phyloP scores from a whole-genome alignment of 352 stramenopile species.

The Phytophthora pisi region DNA sequence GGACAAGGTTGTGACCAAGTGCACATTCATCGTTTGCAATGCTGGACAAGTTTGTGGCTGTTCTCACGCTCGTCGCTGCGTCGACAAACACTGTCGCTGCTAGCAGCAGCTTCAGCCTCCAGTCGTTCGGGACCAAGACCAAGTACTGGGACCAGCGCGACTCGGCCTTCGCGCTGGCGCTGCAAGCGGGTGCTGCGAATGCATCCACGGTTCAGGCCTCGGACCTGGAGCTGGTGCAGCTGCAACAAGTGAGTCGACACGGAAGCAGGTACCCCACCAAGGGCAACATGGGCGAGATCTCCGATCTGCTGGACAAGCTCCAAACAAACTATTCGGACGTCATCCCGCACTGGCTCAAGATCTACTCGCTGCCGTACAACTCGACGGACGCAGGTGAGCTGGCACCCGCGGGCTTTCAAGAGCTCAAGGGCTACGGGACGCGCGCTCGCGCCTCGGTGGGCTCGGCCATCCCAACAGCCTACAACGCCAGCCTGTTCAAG shows the following conservation, averaged over 20 bases:
- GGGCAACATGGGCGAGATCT: constrained; percentile 54
- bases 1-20: not conserved
- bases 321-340: constrained; percentile 37
- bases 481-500: constrained; percentile 45
- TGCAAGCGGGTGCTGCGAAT: constrained; percentile 19
- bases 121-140: constrained; percentile 58
- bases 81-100: not conserved
- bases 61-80: not conserved
- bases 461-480: constrained; percentile 21
- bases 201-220: constrained; percentile 15
- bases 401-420: constrained; percentile 27
- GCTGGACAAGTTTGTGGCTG: constrained; percentile 11
- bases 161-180: constrained; percentile 7
- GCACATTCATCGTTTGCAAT: constrained; percentile 4
- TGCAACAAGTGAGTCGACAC: constrained; percentile 62
- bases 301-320: constrained; percentile 49
- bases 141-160: constrained; percentile 59
- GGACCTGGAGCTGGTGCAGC: constrained; percentile 55
- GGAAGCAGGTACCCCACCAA: constrained; percentile 65
- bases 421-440: constrained; percentile 45
- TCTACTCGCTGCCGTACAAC: constrained; percentile 73
- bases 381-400: constrained; percentile 44
- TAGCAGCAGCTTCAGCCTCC: constrained; percentile 13
- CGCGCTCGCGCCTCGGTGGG: constrained; percentile 37
- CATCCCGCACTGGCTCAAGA: constrained; percentile 58